Evolutionary conservation across 805 yeast species (phyloP).

Genomic region (Zygoascus bituminiphila): DNA sequence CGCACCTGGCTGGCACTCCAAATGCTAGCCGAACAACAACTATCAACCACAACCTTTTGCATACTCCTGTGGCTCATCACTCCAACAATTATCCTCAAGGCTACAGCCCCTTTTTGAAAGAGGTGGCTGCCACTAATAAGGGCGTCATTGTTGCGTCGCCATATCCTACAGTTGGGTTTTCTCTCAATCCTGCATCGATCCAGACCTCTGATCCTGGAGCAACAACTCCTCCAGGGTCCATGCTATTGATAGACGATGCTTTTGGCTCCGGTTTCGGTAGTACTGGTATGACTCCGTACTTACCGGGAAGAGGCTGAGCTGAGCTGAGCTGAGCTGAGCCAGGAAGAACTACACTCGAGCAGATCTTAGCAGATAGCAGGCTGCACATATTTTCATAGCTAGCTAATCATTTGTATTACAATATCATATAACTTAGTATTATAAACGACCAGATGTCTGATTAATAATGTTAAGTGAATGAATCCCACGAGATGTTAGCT

Average conservation of each 20-base stretch:
- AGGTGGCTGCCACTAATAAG: background rate
- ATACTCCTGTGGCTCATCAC: background rate
- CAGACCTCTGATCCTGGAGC: slow-evolving; percentile 5
- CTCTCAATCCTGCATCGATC: background rate
- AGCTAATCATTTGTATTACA: too few species aligned
- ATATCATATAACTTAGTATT: too few species aligned
- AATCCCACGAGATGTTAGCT: too few species aligned
- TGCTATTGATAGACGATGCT: slow-evolving; percentile 15
- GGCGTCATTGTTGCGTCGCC: background rate
- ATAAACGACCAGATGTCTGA: too few species aligned
- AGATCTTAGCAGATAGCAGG: too few species aligned
- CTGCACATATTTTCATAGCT: too few species aligned
- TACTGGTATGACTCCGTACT: slow-evolving; percentile 24
- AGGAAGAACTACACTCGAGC: too few species aligned
- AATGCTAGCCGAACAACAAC: background rate
- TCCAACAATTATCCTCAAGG: background rate
- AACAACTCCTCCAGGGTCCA: slow-evolving; percentile 22
- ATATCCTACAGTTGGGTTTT: background rate
- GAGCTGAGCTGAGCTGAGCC: too few species aligned
- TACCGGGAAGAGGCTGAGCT: slow-evolving; percentile 16
- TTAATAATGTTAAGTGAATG: too few species aligned
- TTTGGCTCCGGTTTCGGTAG: slow-evolving; percentile 10
- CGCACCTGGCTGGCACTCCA: background rate
- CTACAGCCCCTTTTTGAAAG: slow-evolving; percentile 1
- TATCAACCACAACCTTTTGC: background rate